Base-by-base conservation (phyloP, 805 yeast genomes). In the Nadsonia fulvescens region DNA sequence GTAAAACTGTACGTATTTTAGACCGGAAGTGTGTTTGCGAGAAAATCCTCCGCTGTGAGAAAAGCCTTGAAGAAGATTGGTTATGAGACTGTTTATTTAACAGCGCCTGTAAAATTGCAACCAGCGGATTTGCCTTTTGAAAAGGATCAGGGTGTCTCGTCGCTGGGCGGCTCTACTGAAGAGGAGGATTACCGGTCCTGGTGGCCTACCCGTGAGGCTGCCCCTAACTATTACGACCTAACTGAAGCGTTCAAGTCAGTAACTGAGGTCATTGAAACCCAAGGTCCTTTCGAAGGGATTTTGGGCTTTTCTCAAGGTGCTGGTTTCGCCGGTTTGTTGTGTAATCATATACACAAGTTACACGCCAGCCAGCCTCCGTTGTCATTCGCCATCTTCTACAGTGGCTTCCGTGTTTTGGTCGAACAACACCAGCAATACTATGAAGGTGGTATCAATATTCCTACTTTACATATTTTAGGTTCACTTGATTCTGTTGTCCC, bases 291-390 rank as follows among this genome's bases (percentile, higher is more conserved):
- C 37, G 75, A 73, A 12, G 98, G 96, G 5, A 53, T 86, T 12
- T 51, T 89, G 22, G 96, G 95, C 1, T 86, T 86, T 46, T 74
- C 91, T 7, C 96, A 89, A 48, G 98, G 98, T 34, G 92, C 95
- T 5, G 92, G 89, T 2, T 53, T 86, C 18, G 72, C 79, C 1
- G 77, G 86, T 1, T 57, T 78, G 14, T 45, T 82, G 15, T 57
- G 77, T 22, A 66, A 69, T 37, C 58, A 61, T 20, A 69, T 74
- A 35, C 56, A 63, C 12, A 58, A 61, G 13, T 39, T 72, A 20
- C 64, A 69, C 18, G 66, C 67, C 39, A 31, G 42, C 35, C 72
- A 68, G 27, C 53, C 51, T 3, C 45, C 48, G 12, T 57, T 86
- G 40, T 69, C 77, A 42, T 79, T 82, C 44, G 79, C 73, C 9